Evolutionary conservation across 2,329 filamentous ascomycete species (phyloP).

Genomic region (Pseudogymnoascus sp.): DNA sequence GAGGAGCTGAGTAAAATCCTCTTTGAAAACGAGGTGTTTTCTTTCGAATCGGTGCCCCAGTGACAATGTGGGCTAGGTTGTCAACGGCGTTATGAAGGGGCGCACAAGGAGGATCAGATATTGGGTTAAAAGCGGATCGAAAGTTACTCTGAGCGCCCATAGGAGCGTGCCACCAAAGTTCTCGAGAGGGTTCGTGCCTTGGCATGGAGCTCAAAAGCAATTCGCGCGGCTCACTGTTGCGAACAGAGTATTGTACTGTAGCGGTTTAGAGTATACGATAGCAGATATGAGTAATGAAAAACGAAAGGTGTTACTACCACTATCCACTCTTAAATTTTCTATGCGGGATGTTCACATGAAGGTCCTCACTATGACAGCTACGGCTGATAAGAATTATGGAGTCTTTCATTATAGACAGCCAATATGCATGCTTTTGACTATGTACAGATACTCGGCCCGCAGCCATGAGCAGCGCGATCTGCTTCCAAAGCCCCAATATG

Average conservation of each 20-base stretch:
- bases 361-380: neutral
- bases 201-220: neutral
- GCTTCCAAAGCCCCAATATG: neutral
- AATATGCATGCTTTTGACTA: constrained; percentile 3
- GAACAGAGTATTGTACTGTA: constrained; percentile 6
- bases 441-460: neutral
- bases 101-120: neutral
- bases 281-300: neutral
- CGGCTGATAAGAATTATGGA: neutral
- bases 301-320: neutral
- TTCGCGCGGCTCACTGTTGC: neutral
- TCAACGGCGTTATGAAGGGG: neutral
- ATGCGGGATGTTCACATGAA: neutral
- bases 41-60: neutral
- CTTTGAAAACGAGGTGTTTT: neutral
- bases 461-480: neutral
- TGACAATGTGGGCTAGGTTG: neutral
- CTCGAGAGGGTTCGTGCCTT: neutral
- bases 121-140: neutral
- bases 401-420: neutral
- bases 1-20: constrained; percentile 7
- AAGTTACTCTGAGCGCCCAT: neutral
- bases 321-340: neutral
- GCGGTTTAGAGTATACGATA: neutral
- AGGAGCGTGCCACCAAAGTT: neutral